Evolutionary conservation across 2,329 filamentous ascomycete species (phyloP).

Genomic region (Claviceps maximensis): DNA sequence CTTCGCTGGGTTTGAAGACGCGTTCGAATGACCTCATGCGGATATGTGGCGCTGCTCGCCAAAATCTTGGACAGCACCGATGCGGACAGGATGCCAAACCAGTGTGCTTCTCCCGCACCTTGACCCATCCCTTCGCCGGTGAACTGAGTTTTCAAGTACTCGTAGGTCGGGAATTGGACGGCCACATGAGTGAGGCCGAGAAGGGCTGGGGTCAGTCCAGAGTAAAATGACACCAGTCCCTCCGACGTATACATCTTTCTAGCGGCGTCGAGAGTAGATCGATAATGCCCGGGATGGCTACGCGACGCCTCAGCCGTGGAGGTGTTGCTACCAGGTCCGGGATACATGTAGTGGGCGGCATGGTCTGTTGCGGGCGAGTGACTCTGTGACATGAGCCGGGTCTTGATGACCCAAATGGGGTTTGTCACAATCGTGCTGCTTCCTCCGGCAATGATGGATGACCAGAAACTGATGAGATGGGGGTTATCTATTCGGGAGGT

Average conservation of each 20-base stretch:
- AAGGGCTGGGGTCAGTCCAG: constrained; percentile 80
- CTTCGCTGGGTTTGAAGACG: constrained; percentile 86
- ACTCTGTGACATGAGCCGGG: constrained; percentile 91
- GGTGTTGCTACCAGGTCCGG: constrained; percentile 37
- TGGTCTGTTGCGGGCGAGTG: constrained; percentile 32
- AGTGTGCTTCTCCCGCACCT: constrained; percentile 45
- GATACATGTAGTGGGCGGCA: constrained; percentile 30
- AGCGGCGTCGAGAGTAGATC: constrained; percentile 77
- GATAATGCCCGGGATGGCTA: constrained; percentile 79
- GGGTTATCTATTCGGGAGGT: constrained; percentile 45
- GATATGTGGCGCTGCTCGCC: constrained; percentile 90
- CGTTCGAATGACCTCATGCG: constrained; percentile 91
- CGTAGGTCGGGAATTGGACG: constrained; percentile 93
- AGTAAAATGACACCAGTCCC: constrained; percentile 85
- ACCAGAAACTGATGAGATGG: constrained; percentile 71
- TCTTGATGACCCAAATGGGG: constrained; percentile 99
- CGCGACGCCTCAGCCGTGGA: constrained; percentile 41
- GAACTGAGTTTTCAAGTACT: constrained; percentile 81
- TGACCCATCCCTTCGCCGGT: constrained; percentile 81
- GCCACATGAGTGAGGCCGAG: constrained; percentile 90
- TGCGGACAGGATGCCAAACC: constrained; percentile 71
- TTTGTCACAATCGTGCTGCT: constrained; percentile 93
- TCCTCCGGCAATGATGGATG: constrained; percentile 78
- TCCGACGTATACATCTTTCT: constrained; percentile 92
- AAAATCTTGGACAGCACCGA: constrained; percentile 90